phyloP scores from a whole-genome alignment of 768 basidiomycete genomes.

The Candolleomyces aberdarensis region DNA sequence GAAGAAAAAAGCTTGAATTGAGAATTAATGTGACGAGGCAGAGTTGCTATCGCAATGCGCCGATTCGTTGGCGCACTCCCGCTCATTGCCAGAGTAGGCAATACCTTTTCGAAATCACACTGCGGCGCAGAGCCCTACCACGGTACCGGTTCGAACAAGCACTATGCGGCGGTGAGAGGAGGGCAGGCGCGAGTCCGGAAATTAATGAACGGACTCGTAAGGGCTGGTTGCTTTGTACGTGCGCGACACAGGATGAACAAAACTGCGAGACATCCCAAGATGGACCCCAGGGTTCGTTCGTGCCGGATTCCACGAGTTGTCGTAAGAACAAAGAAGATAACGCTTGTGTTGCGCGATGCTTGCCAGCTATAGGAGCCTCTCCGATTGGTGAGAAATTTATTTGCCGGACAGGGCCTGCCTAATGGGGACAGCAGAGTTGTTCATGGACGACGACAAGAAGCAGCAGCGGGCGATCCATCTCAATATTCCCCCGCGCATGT shows the following conservation, averaged over 20 bases:
- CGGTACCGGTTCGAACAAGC: slow-evolving; percentile 1
- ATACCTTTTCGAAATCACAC: neutral
- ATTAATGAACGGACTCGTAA: neutral
- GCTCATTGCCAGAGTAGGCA: neutral
- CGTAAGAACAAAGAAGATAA: too few species aligned
- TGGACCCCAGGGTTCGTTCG: too few species aligned
- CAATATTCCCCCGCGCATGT: slow-evolving; percentile 54
- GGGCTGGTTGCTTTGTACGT: too few species aligned
- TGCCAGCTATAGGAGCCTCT: too few species aligned
- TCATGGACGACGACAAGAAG: slow-evolving; percentile 13
- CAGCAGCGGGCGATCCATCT: slow-evolving; percentile 25
- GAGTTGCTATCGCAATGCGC: neutral
- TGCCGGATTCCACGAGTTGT: too few species aligned
- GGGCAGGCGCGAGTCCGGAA: neutral
- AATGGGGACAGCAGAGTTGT: neutral
- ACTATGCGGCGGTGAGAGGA: neutral
- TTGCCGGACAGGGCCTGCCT: neutral
- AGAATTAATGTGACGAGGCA: neutral
- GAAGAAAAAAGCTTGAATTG: too few species aligned
- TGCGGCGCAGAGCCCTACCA: neutral
- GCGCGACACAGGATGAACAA: too few species aligned
- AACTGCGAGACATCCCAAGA: too few species aligned
- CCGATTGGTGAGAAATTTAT: neutral
- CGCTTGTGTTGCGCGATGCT: too few species aligned
- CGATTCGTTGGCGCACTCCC: neutral